Evolutionary conservation across 306 rosid genomes (phyloP).

Genomic region (Trichosanthes cucumerina): DNA sequence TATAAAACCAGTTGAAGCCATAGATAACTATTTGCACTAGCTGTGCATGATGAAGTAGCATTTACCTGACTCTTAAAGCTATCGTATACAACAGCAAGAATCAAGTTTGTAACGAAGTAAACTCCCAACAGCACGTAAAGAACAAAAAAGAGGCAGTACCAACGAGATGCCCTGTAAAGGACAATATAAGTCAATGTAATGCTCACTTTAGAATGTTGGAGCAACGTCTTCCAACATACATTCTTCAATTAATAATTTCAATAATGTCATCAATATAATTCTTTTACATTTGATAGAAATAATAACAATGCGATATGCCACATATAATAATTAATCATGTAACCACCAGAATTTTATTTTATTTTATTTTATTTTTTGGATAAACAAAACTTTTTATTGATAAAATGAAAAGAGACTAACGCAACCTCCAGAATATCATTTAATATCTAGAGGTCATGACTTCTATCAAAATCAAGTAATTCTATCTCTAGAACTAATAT

Average conservation of each 20-base stretch:
- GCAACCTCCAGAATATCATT: background rate
- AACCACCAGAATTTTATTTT: background rate
- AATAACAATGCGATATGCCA: background rate
- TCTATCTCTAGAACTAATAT: background rate
- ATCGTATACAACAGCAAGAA: constrained; percentile 93
- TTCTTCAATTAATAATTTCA: constrained; percentile 1
- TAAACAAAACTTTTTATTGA: no score
- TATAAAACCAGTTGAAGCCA: constrained; percentile 3
- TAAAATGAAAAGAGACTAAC: no score
- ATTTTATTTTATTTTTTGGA: no score
- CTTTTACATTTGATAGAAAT: background rate
- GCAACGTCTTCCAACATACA: background rate
- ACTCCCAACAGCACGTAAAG: constrained; percentile 90
- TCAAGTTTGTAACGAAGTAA: constrained; percentile 85
- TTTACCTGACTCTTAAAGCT: constrained; percentile 89
- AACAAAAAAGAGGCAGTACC: constrained; percentile 69
- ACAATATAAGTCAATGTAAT: constrained; percentile 19
- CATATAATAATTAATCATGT: background rate
- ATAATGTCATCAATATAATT: background rate
- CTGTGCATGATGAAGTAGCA: constrained; percentile 2
- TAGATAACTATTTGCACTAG: background rate
- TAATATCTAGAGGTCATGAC: constrained; percentile 1
- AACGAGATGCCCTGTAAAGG: constrained; percentile 75
- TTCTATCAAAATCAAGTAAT: background rate
- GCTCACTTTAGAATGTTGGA: background rate